Percentiles rank a stretch among this genome's conserved stretches.
These are phyloP conservation scores for Murraya paniculata DNA, from an alignment of 345 rosid genomes.

Conservation along the genomic window DNA sequence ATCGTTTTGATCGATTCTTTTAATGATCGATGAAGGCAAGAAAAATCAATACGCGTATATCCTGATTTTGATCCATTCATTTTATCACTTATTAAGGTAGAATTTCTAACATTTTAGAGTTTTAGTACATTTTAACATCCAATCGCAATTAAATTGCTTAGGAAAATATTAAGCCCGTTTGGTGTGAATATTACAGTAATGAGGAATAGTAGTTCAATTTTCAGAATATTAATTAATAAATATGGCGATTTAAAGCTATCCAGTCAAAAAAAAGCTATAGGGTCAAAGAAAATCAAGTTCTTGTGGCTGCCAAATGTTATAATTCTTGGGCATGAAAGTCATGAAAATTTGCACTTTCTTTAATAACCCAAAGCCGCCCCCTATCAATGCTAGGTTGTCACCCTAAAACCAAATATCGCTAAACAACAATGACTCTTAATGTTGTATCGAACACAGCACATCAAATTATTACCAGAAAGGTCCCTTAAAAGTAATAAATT, in stretches of 20 bases:
- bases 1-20: too few relatives aligned
- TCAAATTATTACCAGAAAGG: too few relatives aligned
- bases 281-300: neutral
- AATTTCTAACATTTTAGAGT: neutral
- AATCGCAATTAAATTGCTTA: neutral
- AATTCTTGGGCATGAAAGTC: neutral
- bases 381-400: too few relatives aligned
- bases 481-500: neutral
- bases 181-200: conserved; percentile 6
- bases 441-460: too few relatives aligned
- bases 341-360: neutral
- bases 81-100: neutral
- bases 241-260: neutral
- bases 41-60: too few relatives aligned
- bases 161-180: neutral
- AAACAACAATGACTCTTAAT: neutral
- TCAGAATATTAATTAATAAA: neutral
- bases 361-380: too few relatives aligned
- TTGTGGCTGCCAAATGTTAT: neutral
- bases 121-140: neutral
- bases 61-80: too few relatives aligned
- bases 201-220: conserved; percentile 10
- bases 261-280: neutral
- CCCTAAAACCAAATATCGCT: neutral
- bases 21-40: too few relatives aligned